Evolutionary conservation across 1,284 basidiomycete genomes (phyloP), one percentile per base, ranked within the genome.

Genomic region (Rugosomyces carneus): DNA sequence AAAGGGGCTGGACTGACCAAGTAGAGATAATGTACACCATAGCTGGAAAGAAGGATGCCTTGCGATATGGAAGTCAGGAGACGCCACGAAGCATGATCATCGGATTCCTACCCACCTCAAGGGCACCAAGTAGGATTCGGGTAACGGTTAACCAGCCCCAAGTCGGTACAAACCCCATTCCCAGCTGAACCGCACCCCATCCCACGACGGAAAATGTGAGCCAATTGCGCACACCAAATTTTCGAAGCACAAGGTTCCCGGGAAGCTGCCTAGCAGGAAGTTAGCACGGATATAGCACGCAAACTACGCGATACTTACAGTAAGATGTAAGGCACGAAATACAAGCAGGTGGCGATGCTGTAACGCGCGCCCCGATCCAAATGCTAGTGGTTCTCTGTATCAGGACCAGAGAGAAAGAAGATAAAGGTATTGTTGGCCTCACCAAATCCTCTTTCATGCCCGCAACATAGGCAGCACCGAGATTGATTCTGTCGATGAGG

Each of bases 361-460:
- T 59, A 68, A 24, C 67, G 59, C 10, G 53, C 51, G 18, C 61
- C 62, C 43, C 61, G 53, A 21, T 47, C 52, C 10, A 67, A 54
- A 34, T 58, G 52, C 65, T 67, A 15, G 19, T 16, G 36, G 16
- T 10, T 26, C 21, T 3, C 20, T 24, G 27, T 31, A 38, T 31
- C 35, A 48, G 42, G 27, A 26, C 34, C 23, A 47, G 26, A 21
- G 21, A 27, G 29, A 5, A 18, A 38, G 2, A 24, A 37, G 23
- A 27, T 16, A 42, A 20, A 20, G 3, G 21, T 23, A 23, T n/a
- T 19, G 18, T 49, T 38, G 20, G 13, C 53, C 63, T 42, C 42
- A 72, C 70, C 48, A 73, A 53, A 44, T 68, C 69, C 23, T 49
- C 51, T 11, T 65, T 67, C 70, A 73, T 71, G 34, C 69, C 70